Evolutionary conservation across 176 grass and related monocot genomes (phyloP).

Genomic region (Stipa capillata): DNA sequence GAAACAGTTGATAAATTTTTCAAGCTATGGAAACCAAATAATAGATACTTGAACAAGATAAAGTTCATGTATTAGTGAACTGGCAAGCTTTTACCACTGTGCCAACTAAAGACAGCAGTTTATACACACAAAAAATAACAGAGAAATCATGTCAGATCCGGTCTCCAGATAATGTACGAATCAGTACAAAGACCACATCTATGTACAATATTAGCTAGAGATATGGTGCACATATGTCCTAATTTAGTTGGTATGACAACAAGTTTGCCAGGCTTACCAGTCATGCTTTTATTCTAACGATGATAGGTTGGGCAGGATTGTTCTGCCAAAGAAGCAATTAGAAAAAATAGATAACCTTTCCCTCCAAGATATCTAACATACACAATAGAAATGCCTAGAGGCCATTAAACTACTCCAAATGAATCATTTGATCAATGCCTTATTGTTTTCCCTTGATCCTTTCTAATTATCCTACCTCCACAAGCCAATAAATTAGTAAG

Average conservation of each 20-base stretch:
- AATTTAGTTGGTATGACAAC: not conserved
- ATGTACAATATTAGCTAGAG: not conserved
- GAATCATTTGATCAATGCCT: not conserved
- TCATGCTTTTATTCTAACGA: not conserved
- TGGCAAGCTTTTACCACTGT: not conserved
- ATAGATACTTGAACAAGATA: not conserved
- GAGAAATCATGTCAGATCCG: not conserved
- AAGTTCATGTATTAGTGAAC: slow-evolving; percentile 4
- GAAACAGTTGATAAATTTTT: slow-evolving; percentile 17
- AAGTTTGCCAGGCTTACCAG: not conserved
- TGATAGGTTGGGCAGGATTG: not conserved
- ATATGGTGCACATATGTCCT: not conserved
- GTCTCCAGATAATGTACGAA: not conserved
- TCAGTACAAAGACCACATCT: not conserved
- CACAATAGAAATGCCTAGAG: not conserved
- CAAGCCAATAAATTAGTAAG: not conserved
- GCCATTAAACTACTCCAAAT: not conserved
- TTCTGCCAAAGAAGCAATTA: not conserved
- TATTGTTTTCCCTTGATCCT: not conserved
- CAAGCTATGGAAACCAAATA: not conserved
- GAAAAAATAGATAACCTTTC: not conserved
- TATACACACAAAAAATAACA: not conserved
- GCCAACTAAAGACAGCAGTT: not conserved
- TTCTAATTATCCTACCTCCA: not conserved
- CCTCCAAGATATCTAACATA: not conserved